Percentiles rank a stretch among this genome's conserved stretches.
These are phyloP conservation scores for Albophoma yamanashiensis DNA, from an alignment of 2,329 filamentous ascomycete genomes.

Conservation along the genomic window DNA sequence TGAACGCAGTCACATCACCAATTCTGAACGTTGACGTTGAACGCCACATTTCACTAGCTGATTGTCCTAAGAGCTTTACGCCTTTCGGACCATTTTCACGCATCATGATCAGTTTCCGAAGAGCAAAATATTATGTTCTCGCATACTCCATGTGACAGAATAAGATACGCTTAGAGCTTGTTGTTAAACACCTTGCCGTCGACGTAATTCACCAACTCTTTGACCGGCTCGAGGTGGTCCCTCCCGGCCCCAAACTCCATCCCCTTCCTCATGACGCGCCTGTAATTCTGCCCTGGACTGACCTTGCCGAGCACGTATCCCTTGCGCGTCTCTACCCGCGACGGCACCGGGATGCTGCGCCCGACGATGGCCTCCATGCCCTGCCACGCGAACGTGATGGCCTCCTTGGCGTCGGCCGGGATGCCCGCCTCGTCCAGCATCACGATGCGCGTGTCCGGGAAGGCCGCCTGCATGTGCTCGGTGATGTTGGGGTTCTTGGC, in stretches of 20 bases:
- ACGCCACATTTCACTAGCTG: neutral
- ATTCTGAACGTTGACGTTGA: too few species aligned
- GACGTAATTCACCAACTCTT: conserved; percentile 38
- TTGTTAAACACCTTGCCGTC: conserved; percentile 36
- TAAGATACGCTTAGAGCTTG: conserved; percentile 11
- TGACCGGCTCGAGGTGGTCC: conserved; percentile 33
- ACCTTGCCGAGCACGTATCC: conserved; percentile 45
- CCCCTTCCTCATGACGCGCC: conserved; percentile 39
- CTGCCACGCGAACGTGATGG: conserved; percentile 44
- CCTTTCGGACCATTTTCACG: neutral
- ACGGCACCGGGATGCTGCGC: conserved; percentile 41
- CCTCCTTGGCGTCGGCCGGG: conserved; percentile 46
- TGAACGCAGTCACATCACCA: neutral
- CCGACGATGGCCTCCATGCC: conserved; percentile 48
- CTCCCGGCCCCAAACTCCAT: conserved; percentile 36
- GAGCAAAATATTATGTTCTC: neutral
- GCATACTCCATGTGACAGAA: neutral
- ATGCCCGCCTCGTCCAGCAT: conserved; percentile 49
- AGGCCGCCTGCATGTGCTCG: conserved; percentile 36
- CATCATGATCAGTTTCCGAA: neutral
- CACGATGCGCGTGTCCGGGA: conserved; percentile 35
- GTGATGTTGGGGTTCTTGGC: conserved; percentile 47
- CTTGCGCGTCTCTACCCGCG: conserved; percentile 37
- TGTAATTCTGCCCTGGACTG: conserved; percentile 41
- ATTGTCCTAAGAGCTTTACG: neutral